A percentile compares a stretch with the other conserved stretches of the same genome.
phyloP scores from a whole-genome alignment of 768 basidiomycete species.

The Pholiota conissans region DNA sequence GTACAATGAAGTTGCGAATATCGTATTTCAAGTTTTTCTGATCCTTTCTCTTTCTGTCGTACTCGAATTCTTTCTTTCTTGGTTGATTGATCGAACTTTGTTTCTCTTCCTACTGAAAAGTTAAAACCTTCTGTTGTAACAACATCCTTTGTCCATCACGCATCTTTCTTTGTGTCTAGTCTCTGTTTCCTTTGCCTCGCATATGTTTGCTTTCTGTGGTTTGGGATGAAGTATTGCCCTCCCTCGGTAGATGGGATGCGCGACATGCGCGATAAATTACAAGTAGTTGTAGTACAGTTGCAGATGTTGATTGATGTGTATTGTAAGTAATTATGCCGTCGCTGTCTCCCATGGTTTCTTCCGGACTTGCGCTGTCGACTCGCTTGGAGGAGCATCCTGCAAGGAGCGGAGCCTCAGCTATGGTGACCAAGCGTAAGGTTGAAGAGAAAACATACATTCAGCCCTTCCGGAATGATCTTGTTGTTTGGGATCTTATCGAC shows the following conservation, averaged over 20 bases:
- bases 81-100: not conserved
- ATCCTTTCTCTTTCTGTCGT: not conserved
- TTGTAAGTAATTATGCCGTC: no score
- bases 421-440: not conserved
- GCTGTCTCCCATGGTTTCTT: slow-evolving; percentile 71
- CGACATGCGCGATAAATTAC: no score
- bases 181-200: not conserved
- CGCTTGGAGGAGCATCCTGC: slow-evolving; percentile 57
- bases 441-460: slow-evolving; percentile 52
- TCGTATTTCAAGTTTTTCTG: not conserved
- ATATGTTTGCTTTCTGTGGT: not conserved
- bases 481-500: slow-evolving; percentile 80
- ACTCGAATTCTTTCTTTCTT: not conserved
- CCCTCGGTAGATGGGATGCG: no score
- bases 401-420: not conserved
- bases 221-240: no score
- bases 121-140: not conserved
- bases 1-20: not conserved
- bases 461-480: slow-evolving; percentile 60
- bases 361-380: slow-evolving; percentile 47
- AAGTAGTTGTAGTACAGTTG: not conserved
- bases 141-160: not conserved
- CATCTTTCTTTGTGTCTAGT: not conserved
- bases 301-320: no score
- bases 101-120: not conserved